Percentiles rank a stretch among this genome's conserved stretches.
Evolutionary conservation across 2,329 filamentous ascomycete species (phyloP).

Genomic region (Microsporum ferrugineum): DNA sequence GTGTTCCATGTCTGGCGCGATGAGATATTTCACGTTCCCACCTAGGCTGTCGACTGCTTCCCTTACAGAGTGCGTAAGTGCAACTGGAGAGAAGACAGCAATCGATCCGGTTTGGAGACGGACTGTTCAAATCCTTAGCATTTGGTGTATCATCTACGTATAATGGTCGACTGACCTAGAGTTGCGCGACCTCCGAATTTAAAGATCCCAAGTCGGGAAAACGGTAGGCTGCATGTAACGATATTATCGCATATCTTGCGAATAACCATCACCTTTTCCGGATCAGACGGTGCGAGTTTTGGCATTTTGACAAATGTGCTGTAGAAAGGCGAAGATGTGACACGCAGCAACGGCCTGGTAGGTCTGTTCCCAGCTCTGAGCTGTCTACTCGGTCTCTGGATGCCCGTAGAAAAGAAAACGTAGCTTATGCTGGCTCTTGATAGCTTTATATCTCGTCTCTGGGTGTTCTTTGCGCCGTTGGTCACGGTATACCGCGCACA

Average conservation of each 20-base stretch:
- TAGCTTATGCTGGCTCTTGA: not conserved
- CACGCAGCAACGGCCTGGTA: not conserved
- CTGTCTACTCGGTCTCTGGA: not conserved
- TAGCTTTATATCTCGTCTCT: not conserved
- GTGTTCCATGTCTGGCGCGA: conserved; percentile 83
- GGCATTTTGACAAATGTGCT: not conserved
- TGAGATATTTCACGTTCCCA: conserved; percentile 66
- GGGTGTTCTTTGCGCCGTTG: not conserved
- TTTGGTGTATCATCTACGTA: not conserved
- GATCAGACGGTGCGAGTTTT: conserved; percentile 54
- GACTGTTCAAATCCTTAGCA: conserved; percentile 39
- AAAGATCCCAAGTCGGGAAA: conserved; percentile 64
- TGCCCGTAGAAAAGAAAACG: not conserved
- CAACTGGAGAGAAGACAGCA: conserved; percentile 84
- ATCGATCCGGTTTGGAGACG: conserved; percentile 65
- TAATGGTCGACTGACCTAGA: conserved; percentile 47
- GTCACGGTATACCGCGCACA: not conserved
- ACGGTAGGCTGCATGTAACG: conserved; percentile 53
- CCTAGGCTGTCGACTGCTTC: conserved; percentile 51
- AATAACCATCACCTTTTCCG: conserved; percentile 78
- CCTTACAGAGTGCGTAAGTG: conserved; percentile 63
- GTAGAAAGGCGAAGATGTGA: not conserved
- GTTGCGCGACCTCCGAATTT: conserved; percentile 82
- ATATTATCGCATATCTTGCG: conserved; percentile 64
- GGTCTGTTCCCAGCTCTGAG: not conserved